These are phyloP conservation scores for Fusarium sp. DNA, from an alignment of 2,329 filamentous ascomycete species.

Conservation along the genomic window DNA sequence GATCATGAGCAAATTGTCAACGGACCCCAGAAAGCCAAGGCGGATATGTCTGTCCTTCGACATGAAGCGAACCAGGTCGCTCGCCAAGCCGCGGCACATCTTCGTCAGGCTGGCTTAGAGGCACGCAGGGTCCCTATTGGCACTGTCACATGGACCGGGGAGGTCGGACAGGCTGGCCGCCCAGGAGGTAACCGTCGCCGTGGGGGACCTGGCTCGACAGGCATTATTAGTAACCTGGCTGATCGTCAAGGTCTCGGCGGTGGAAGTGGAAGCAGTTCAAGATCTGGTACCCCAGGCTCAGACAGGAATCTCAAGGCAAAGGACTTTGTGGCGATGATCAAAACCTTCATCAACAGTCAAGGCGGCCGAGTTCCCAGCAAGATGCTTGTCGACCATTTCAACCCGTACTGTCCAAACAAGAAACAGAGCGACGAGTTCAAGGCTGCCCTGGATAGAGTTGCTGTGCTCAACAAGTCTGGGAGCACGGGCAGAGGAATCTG, in stretches of 20 bases:
- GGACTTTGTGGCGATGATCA: slow-evolving; percentile 78
- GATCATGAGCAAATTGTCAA: slow-evolving; percentile 94
- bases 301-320: slow-evolving; percentile 60
- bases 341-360: slow-evolving; percentile 80
- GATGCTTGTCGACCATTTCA: slow-evolving; percentile 90
- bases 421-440: slow-evolving; percentile 85
- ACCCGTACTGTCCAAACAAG: slow-evolving; percentile 73
- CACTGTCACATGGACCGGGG: slow-evolving; percentile 93
- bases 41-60: slow-evolving; percentile 82
- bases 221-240: slow-evolving; percentile 67
- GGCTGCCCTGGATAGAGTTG: slow-evolving; percentile 80
- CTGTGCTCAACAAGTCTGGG: slow-evolving; percentile 71
- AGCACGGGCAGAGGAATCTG: slow-evolving; percentile 65
- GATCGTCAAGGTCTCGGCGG: slow-evolving; percentile 64
- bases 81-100: slow-evolving; percentile 78
- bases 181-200: slow-evolving; percentile 66
- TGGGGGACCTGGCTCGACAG: slow-evolving; percentile 63
- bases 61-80: slow-evolving; percentile 85
- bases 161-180: slow-evolving; percentile 80
- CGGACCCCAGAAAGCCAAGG: slow-evolving; percentile 75
- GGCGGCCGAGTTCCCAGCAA: slow-evolving; percentile 84
- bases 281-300: slow-evolving; percentile 55
- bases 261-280: slow-evolving; percentile 56
- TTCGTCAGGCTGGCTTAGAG: slow-evolving; percentile 77
- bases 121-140: slow-evolving; percentile 81